A percentile compares a stretch with the other conserved stretches of the same genome.
phyloP scores from a whole-genome alignment of 2,329 filamentous ascomycete genomes.

The Neocucurbitaria cava region DNA sequence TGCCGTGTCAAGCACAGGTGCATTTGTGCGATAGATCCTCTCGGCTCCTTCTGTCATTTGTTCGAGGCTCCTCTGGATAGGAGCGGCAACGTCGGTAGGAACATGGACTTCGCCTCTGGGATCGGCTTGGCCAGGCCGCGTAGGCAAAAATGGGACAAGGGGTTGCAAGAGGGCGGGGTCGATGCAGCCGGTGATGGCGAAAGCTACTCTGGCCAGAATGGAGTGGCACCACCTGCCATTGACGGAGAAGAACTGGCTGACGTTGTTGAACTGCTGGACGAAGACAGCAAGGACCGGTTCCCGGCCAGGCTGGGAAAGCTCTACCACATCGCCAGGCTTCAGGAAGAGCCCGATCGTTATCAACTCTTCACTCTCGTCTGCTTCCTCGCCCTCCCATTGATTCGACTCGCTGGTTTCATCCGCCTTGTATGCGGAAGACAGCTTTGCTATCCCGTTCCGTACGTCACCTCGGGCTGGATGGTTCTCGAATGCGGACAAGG shows the following conservation, averaged over 20 bases:
- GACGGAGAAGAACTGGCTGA: slow-evolving; percentile 59
- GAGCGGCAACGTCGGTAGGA: slow-evolving; percentile 55
- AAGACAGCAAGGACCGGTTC: slow-evolving; percentile 59
- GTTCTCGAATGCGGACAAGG: slow-evolving; percentile 39
- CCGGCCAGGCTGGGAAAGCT: slow-evolving; percentile 46
- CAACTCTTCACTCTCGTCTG: slow-evolving; percentile 38
- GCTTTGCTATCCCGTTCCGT: slow-evolving; percentile 33
- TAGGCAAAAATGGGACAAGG: slow-evolving; percentile 61
- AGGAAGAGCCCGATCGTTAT: slow-evolving; percentile 48
- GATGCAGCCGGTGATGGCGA: slow-evolving; percentile 59
- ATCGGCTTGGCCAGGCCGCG: slow-evolving; percentile 29
- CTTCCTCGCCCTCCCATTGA: slow-evolving; percentile 24
- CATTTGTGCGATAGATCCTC: slow-evolving; percentile 56
- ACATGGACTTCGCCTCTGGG: slow-evolving; percentile 49
- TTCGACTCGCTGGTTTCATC: slow-evolving; percentile 29
- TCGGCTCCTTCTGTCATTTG: slow-evolving; percentile 55
- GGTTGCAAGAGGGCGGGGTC: slow-evolving; percentile 54
- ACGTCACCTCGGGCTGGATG: slow-evolving; percentile 32
- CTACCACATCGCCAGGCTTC: slow-evolving; percentile 58
- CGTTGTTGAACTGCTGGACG: slow-evolving; percentile 50
- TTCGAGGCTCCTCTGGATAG: slow-evolving; percentile 53
- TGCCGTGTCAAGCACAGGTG: slow-evolving; percentile 57
- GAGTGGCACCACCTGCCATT: slow-evolving; percentile 58
- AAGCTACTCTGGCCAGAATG: slow-evolving; percentile 51
- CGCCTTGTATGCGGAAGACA: slow-evolving; percentile 27